phyloP scores from a whole-genome alignment of 331 rosid genomes.

The Spiraea crenata region DNA sequence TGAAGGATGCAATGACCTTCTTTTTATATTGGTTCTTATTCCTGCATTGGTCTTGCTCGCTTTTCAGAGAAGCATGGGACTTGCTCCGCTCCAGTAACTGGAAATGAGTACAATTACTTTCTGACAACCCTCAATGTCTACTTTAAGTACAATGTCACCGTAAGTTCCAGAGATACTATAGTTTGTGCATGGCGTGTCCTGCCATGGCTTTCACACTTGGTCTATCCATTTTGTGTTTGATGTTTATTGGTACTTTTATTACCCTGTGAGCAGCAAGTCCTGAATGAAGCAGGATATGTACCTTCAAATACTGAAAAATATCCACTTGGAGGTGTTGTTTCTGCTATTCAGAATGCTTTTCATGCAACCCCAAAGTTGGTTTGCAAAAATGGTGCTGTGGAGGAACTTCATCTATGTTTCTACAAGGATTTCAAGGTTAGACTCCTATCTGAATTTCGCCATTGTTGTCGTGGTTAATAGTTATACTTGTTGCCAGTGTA shows the following conservation, averaged over 20 bases:
- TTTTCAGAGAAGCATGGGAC: constrained; percentile 89
- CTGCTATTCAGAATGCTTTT: constrained; percentile 94
- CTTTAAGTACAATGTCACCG: constrained; percentile 84
- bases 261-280: constrained; percentile 57
- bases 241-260: constrained; percentile 1
- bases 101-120: constrained; percentile 77
- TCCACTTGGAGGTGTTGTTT: constrained; percentile 82
- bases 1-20: background rate
- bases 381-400: constrained; percentile 62
- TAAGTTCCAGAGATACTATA: constrained; percentile 42
- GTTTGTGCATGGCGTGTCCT: background rate
- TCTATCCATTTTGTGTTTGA: background rate
- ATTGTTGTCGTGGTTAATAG: background rate
- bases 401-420: constrained; percentile 85
- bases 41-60: constrained; percentile 10
- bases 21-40: constrained; percentile 12
- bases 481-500: background rate
- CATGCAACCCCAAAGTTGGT: constrained; percentile 58
- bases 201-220: constrained; percentile 4
- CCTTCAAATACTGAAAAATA: constrained; percentile 86
- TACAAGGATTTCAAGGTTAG: constrained; percentile 78
- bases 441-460: constrained; percentile 14
- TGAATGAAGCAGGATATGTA: constrained; percentile 73
- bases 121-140: constrained; percentile 63
- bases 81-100: constrained; percentile 64